Conservation (phyloP, 768 basidiomycete genomes). For the Hemileccinum impolitum region DNA sequence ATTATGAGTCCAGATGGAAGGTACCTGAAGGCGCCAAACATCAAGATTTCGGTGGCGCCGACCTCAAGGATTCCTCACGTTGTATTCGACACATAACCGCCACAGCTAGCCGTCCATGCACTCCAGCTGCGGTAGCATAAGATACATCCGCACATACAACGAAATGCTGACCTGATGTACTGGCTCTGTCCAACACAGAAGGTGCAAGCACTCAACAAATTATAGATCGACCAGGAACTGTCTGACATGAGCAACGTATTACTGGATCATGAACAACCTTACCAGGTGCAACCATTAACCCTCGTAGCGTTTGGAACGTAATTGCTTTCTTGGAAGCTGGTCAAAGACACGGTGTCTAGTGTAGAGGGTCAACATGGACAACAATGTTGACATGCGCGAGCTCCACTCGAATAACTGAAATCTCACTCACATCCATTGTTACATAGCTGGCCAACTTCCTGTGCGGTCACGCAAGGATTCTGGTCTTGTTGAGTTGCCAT, state of each 20-base stretch:
- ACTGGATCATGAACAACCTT: not conserved
- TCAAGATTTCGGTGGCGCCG: not conserved
- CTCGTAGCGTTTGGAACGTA: conserved; percentile 19
- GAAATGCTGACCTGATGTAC: conserved; percentile 14
- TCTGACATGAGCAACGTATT: not conserved
- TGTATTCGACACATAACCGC: conserved; percentile 8
- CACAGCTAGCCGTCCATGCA: conserved; percentile 18
- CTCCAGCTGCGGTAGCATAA: conserved; percentile 19
- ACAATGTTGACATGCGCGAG: not conserved
- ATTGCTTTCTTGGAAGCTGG: conserved; percentile 13
- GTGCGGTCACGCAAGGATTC: conserved; percentile 16
- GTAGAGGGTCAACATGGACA: not conserved
- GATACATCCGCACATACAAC: not conserved
- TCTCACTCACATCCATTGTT: conserved; percentile 11
- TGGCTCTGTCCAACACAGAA: conserved; percentile 10
- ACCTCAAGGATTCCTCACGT: conserved; percentile 15
- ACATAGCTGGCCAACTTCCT: conserved; percentile 19
- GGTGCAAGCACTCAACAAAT: conserved; percentile 28
- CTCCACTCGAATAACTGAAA: not conserved
- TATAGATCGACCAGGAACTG: conserved; percentile 31
- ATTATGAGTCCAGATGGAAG: conserved; percentile 14
- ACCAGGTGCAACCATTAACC: conserved; percentile 25
- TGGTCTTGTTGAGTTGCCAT: conserved; percentile 11
- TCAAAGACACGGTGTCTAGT: conserved; percentile 15
- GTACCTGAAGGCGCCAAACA: conserved; percentile 14